Conservation (phyloP, 2,329 filamentous ascomycete genomes). For the Diaporthe amygdali region DNA sequence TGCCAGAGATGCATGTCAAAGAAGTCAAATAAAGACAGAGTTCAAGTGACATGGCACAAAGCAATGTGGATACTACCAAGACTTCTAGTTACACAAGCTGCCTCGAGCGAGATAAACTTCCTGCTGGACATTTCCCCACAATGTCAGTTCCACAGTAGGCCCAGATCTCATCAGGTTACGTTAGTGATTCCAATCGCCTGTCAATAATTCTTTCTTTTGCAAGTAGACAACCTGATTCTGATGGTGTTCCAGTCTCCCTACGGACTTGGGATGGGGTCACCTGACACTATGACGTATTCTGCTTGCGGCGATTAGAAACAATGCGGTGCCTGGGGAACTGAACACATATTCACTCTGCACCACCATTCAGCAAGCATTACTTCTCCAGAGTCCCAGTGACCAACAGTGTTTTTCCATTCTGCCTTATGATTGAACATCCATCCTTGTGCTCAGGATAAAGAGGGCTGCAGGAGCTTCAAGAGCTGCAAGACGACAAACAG, state of each 20-base stretch:
- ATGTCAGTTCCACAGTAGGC: background rate
- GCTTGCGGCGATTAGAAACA: background rate
- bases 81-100: too few species aligned
- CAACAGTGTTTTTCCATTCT: background rate
- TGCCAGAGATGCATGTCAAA: background rate
- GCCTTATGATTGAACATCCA: background rate
- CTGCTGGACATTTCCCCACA: background rate
- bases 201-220: background rate
- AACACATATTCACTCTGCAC: background rate
- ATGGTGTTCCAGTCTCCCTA: background rate
- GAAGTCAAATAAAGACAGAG: background rate
- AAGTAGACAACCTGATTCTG: background rate
- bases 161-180: background rate
- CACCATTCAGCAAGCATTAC: background rate
- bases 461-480: background rate
- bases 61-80: background rate
- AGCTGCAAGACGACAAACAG: background rate
- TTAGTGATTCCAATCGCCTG: background rate
- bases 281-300: conserved; percentile 15
- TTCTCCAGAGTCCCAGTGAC: background rate
- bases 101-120: background rate
- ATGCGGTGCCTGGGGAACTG: background rate
- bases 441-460: background rate
- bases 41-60: background rate
- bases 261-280: background rate